phyloP scores from a whole-genome alignment of 139 green algal species.

The Nannochloris sp. region DNA sequence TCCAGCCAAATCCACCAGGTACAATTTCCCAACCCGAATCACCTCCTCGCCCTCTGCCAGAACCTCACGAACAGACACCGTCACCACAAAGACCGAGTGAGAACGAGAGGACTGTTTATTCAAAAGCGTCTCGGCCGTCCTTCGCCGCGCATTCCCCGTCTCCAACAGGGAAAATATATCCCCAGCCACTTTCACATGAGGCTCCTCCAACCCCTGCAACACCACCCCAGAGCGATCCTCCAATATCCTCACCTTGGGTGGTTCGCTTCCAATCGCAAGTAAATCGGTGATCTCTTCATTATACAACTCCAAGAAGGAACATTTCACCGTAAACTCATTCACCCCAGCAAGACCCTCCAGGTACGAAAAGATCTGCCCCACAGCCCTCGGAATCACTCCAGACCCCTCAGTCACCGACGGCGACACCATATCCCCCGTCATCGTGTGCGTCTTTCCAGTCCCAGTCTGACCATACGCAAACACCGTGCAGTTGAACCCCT shows the following conservation, averaged over 20 bases:
- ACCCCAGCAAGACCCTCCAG: slow-evolving; percentile 55
- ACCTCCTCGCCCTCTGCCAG: slow-evolving; percentile 91
- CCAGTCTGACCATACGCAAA: slow-evolving; percentile 92
- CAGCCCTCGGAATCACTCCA: slow-evolving; percentile 90
- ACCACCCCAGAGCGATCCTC: slow-evolving; percentile 75
- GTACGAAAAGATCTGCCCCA: slow-evolving; percentile 88
- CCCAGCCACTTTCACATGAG: slow-evolving; percentile 67
- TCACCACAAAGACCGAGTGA: slow-evolving; percentile 66
- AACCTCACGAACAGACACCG: slow-evolving; percentile 75
- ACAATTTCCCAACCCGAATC: slow-evolving; percentile 95
- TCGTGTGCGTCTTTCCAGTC: slow-evolving; percentile 97
- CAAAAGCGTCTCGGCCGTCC: slow-evolving; percentile 90
- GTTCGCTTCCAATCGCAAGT: slow-evolving; percentile 44
- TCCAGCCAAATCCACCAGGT: slow-evolving; percentile 97
- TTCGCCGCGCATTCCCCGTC: slow-evolving; percentile 72
- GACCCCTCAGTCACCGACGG: slow-evolving; percentile 44
- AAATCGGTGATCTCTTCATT: slow-evolving; percentile 99
- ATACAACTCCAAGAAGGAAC: slow-evolving; percentile 96
- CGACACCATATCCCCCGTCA: slow-evolving; percentile 72
- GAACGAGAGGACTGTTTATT: slow-evolving; percentile 96
- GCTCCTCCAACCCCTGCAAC: slow-evolving; percentile 87
- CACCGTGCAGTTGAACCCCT: slow-evolving; percentile 87
- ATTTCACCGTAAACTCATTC: slow-evolving; percentile 57
- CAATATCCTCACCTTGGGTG: slow-evolving; percentile 56
- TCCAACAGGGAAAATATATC: slow-evolving; percentile 91